Evolutionary conservation across 2,329 filamentous ascomycete genomes (phyloP), one percentile per base, ranked within the genome.

Genomic region (Trichoderma atroviride): DNA sequence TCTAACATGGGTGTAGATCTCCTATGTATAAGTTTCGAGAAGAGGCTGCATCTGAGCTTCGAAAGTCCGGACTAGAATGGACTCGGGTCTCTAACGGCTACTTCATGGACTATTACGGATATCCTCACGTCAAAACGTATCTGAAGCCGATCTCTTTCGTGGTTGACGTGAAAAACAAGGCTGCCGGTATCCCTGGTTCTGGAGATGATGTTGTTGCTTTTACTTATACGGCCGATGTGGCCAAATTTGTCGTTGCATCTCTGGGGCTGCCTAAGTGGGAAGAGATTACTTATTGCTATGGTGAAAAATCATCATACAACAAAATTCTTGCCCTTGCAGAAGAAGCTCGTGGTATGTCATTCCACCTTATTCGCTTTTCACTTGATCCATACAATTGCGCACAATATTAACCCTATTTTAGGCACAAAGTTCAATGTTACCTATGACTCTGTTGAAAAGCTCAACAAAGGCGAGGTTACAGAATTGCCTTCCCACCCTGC

Each of bases 91-190:
- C 37, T 1, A 66, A 66, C 6, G 63, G 63, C 27, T 66, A 66
- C n/a, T 66, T 66, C 10, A 66, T 66, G 63, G 63, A 66, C n/a
- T 66, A 66, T 11, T 66, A 66, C 29, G 63, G 63, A 1, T 33
- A 33, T 5, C 53, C 63, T 10, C 53, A 66, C 24, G 37, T 66
- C 1, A 66, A 66, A 33, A 66, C 63, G 7, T 31, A 66, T 11
- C 9, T 66, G 27, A 57, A 66, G 29, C 63, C 53, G 2, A n/a
- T 66, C 2, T 50, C 33, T 22, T 66, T 66, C 22, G 53, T 58
- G 19, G 9, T 66, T 9, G 63, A 66, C n/a, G 16, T 40, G 27
- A 55, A 29, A 2, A 66, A 58, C 53, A 66, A 66, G n/a, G 27
- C 53, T 24, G 63, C 63, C 14, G 63, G 19, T 14, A 57, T 66